Base-by-base conservation (phyloP, 2,329 filamentous ascomycete genomes). In the Cyphellophora attinorum region DNA sequence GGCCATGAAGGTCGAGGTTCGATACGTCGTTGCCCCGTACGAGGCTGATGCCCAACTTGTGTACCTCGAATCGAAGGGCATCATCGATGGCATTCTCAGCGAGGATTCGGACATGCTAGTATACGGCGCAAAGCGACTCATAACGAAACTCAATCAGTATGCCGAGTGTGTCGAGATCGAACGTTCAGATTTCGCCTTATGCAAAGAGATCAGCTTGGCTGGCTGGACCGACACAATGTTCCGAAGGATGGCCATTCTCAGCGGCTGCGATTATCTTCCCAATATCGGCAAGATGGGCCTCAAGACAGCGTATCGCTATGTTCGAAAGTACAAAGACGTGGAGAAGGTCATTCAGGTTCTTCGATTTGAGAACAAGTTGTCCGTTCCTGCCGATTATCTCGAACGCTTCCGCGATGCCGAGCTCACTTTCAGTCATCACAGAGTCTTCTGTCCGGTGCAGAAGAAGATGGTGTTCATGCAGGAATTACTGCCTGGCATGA, bases 21-120 rank as follows among this genome's bases (percentile, higher is more conserved):
- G n/a, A n/a, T 96, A 94, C 54, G 70, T 98, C 36, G 93, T 98
- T 12, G 91, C 91, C 1, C 91, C 91, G 0, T 98, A 95, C 60
- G 91, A 98, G 65, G 91, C 91, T 30, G 91, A 98, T 58, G 81
- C 89, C n/a, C 89, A 98, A 58, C 71, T 98, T 49, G 88, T 86
- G 16, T 98, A 96, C 54, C 70, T 98, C 23, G 91, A 98, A 60
- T 78, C 79, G 32, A 74, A 85, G 39, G 89, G 89, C 1, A 65
- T 88, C 33, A 81, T 95, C 48, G 67, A 79, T 47, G 93, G 85
- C 16, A 93, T 98, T 44, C 64, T 98, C 21, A 95, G 91, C 0
- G 91, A 98, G 55, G 91, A 98, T 57, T 98, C 91, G 0, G 91
- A 98, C 61, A 67, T 98, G 37, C 66, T 98, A 19, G 91, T 98